Base-by-base conservation (phyloP, 2,329 filamentous ascomycete species). In the Colletotrichum tamarilloi region DNA sequence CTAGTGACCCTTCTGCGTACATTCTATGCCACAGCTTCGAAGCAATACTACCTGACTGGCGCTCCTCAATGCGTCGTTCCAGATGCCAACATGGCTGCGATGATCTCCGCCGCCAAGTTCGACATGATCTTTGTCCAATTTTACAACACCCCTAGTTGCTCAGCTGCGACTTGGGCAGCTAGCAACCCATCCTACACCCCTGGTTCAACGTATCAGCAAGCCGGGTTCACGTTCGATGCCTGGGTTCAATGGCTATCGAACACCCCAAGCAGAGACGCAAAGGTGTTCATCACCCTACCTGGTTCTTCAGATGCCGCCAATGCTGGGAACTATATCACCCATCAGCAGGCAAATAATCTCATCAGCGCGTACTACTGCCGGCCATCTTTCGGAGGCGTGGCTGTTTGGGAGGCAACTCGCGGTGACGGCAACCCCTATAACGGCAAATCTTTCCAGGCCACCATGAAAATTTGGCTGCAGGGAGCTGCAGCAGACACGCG, bases 41-140 rank as follows among this genome's bases (percentile, higher is more conserved):
- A 75, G 60, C 64, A 30, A 22, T 86, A 85, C 74, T 84, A 87
- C 75, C 85, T 90, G 74, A 83, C 84, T 0, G 85, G 82, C 5
- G 84, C 85, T 7, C 85, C 85, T n/a, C 84, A 87, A 76, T 87
- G 85, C 77, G 82, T 84, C 16, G 79, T 82, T 24, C 63, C 68
- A 3, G 71, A 80, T 63, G 53, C 78, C 75, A 80, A 83, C 77
- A 87, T 87, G 85, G 79, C 80, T 71, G 76, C 78, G 24, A 85
- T 87, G 71, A 82, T 88, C 69, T 74, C 79, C 46, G 64, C 76
- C 22, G 78, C 81, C 52, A 72, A 77, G 52, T 86, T 86, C 71
- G 84, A 87, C 74, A 80, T 80, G 60, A 76, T 87, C 8, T 86
- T 82, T 75, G 78, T 86, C 22, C 85, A 87, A 76, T 87, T 86